These are phyloP conservation scores for Leucocoprinus gongylophorus DNA, from an alignment of 1,284 basidiomycete genomes.

Conservation along the genomic window DNA sequence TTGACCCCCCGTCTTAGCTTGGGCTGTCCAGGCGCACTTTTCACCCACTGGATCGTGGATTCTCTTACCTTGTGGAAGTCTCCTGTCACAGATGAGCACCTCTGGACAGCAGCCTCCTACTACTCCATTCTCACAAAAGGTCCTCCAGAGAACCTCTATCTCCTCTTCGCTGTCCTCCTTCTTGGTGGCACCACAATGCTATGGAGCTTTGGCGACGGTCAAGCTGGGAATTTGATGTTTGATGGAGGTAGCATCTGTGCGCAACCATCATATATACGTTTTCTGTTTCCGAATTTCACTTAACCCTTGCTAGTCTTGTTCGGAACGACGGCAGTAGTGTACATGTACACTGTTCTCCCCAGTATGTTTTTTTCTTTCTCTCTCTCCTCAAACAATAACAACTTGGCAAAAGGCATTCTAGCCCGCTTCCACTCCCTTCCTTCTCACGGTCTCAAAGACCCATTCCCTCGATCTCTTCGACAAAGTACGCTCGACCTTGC, in stretches of 20 bases:
- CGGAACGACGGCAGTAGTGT: slow-evolving; percentile 57
- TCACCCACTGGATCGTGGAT: slow-evolving; percentile 84
- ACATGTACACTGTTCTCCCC: slow-evolving; percentile 65
- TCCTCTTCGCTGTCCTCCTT: slow-evolving; percentile 46
- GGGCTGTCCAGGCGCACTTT: slow-evolving; percentile 52
- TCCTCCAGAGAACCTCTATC: slow-evolving; percentile 47
- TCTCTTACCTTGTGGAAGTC: slow-evolving; percentile 79
- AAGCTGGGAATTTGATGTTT: slow-evolving; percentile 80
- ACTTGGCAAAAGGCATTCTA: slow-evolving; percentile 39
- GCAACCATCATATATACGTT: slow-evolving; percentile 23
- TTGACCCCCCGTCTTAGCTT: not conserved
- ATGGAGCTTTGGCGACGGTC: slow-evolving; percentile 68
- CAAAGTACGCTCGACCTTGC: slow-evolving; percentile 65
- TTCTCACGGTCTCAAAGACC: slow-evolving; percentile 37
- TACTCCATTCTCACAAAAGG: slow-evolving; percentile 67
- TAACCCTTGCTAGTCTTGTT: slow-evolving; percentile 53
- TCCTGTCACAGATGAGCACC: slow-evolving; percentile 67
- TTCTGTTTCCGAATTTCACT: slow-evolving; percentile 2
- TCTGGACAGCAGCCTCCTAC: slow-evolving; percentile 74
- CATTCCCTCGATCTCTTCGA: slow-evolving; percentile 51
- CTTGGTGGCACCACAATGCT: slow-evolving; percentile 60
- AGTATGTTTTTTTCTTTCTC: slow-evolving; percentile 57
- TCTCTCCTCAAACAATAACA: slow-evolving; percentile 2
- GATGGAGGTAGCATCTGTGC: slow-evolving; percentile 78
- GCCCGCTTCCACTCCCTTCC: slow-evolving; percentile 52